Evolutionary conservation across 2,329 filamentous ascomycete genomes (phyloP).

Genomic region (Fusarium sp.): DNA sequence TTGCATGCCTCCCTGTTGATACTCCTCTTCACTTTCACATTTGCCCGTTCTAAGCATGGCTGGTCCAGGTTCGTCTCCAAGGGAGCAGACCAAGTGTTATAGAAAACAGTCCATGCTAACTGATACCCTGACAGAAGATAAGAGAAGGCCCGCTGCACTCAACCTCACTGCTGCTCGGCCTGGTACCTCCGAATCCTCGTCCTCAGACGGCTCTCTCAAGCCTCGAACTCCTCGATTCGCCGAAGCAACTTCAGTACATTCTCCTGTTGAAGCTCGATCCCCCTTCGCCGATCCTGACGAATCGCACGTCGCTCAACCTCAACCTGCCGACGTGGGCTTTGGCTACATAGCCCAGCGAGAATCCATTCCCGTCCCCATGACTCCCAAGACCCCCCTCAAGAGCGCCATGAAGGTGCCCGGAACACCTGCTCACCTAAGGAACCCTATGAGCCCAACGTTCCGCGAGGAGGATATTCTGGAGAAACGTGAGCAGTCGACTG

Average conservation of each 20-base stretch:
- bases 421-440: constrained; percentile 79
- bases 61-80: constrained; percentile 56
- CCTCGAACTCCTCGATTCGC: constrained; percentile 84
- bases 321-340: constrained; percentile 90
- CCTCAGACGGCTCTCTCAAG: constrained; percentile 71
- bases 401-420: constrained; percentile 91
- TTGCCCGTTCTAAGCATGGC: constrained; percentile 52
- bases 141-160: constrained; percentile 68
- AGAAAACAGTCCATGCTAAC: constrained; percentile 43
- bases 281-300: constrained; percentile 72
- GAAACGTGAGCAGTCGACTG: constrained; percentile 83
- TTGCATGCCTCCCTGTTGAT: constrained; percentile 28
- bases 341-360: constrained; percentile 82
- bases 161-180: constrained; percentile 65
- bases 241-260: constrained; percentile 83
- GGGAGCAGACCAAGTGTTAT: not conserved
- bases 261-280: constrained; percentile 73
- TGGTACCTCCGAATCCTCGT: constrained; percentile 64
- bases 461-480: constrained; percentile 88
- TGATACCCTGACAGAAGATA: constrained; percentile 59
- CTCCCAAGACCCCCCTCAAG: constrained; percentile 85
- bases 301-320: constrained; percentile 69
- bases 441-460: constrained; percentile 92
- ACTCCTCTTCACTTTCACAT: constrained; percentile 23
- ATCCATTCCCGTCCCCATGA: constrained; percentile 72